Conservation (phyloP, 257 asterid genomes). For the Forsythia viridissima region DNA sequence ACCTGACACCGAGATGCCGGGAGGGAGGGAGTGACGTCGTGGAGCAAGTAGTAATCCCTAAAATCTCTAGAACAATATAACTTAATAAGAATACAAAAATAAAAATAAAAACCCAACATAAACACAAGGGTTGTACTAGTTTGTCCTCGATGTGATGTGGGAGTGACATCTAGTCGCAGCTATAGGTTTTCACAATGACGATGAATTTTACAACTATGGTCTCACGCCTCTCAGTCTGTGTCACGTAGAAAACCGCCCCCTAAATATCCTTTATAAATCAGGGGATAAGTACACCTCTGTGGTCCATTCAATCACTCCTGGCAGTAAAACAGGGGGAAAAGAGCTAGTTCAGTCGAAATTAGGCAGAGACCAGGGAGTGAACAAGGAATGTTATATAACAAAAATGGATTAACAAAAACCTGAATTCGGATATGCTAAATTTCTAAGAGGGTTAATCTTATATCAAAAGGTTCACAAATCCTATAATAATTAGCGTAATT, state of each 20-base stretch:
- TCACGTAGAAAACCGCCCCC: neutral
- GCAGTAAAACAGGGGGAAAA: neutral
- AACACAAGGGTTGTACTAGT: neutral
- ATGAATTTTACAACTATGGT: neutral
- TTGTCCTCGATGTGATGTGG: neutral
- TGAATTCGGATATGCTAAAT: neutral
- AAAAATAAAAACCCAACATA: neutral
- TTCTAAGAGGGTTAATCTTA: neutral
- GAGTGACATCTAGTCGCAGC: neutral
- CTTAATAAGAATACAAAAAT: neutral
- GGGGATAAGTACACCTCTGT: neutral
- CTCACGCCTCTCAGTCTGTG: neutral
- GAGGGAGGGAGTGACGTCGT: neutral
- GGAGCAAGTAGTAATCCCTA: neutral
- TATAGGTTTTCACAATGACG: neutral
- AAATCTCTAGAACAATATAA: neutral
- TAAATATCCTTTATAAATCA: neutral
- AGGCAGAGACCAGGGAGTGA: neutral
- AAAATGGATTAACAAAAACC: neutral
- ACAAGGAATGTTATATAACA: neutral
- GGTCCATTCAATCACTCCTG: constrained; percentile 5
- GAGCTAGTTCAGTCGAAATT: neutral
- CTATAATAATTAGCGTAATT: neutral
- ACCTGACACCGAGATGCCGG: neutral
- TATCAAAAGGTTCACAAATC: neutral